Base-by-base conservation (phyloP, 257 asterid species). In the Penstemon newberryi region DNA sequence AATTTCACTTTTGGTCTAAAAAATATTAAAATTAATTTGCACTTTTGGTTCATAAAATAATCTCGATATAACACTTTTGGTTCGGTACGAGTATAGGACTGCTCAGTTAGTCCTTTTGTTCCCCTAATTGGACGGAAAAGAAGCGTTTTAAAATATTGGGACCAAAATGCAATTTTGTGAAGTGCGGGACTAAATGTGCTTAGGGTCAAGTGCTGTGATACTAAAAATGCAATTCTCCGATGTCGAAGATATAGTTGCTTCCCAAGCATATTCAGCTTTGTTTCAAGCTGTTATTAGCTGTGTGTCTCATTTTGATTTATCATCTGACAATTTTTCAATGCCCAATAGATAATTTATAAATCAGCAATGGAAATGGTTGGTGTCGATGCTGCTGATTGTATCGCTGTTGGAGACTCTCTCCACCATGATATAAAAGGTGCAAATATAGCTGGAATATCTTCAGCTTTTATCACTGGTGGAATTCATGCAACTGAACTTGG, bases 391-490 rank as follows among this genome's bases (percentile, higher is more conserved):
- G 82, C 89, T 66, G 88, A 85, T 61, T 90, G 99, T 77, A 75
- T 93, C 60, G 97, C 95, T 43, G 88, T 93, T 33, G 99, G 99
- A 13, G 97, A 93, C 76, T 89, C 99, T 36, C 91, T 90, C 56
- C 99, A 93, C 87, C 99, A 93, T 71, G 99, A 93, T 70, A 84
- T 93, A 70, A 90, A 84, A 81, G 99, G 99, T 51, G 97, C 96
- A 73, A 87, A 89, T 73, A 74, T 50, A 47, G 93, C 90, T 43
- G 92, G 91, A 37, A 84, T 90, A 47, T 74, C 83, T 40, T 90
- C 97, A 8, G 90, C 71, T 67, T 81, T 93, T 69, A 72, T 84
- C 54, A 87, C 95, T 4, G 75, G 95, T 43, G 99, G 99, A 52
- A 77, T 93, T 67, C 99, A 93, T 75, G 91, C 95, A 38, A 61